Percentiles rank a stretch among this genome's conserved stretches.
Conservation (phyloP, 2,329 filamentous ascomycete species). For the Verticillium albo-atrum region DNA sequence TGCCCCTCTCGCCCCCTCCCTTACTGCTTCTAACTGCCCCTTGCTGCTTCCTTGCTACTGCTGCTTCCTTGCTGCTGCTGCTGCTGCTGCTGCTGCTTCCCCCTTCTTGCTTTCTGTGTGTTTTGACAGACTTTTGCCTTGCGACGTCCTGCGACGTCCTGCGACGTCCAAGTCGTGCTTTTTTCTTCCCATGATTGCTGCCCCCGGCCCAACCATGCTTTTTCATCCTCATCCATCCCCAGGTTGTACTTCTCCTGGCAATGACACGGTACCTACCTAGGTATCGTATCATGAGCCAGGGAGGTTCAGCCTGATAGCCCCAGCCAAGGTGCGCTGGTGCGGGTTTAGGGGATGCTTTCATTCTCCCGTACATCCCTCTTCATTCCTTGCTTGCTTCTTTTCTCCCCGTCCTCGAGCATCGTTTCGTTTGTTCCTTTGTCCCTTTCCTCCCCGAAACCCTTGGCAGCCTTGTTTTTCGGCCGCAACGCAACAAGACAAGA, state of each 20-base stretch:
- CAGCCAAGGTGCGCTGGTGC: not conserved
- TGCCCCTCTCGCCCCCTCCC: too few relatives aligned
- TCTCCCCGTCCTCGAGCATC: not conserved
- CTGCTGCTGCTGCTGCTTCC: not conserved
- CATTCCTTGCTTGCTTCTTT: not conserved
- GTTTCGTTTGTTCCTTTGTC: slow-evolving; percentile 4
- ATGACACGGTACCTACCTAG: too few relatives aligned
- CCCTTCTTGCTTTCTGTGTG: not conserved
- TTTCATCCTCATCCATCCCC: too few relatives aligned
- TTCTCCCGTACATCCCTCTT: not conserved
- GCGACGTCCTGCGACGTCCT: not conserved
- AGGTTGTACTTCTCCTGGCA: too few relatives aligned
- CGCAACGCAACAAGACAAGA: not conserved
- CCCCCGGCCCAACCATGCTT: too few relatives aligned
- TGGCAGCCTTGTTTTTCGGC: not conserved
- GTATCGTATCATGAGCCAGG: not conserved
- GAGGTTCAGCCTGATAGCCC: not conserved
- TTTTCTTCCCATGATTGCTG: too few relatives aligned
- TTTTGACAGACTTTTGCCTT: not conserved
- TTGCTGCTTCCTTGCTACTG: not conserved
- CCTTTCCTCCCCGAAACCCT: not conserved
- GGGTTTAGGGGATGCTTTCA: too few relatives aligned
- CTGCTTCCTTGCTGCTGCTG: not conserved
- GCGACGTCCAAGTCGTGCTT: too few relatives aligned
- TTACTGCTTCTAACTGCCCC: too few relatives aligned